These are phyloP conservation scores for Pyrenopolyporus hunteri DNA, from an alignment of 495 filamentous ascomycete species.

Conservation along the genomic window DNA sequence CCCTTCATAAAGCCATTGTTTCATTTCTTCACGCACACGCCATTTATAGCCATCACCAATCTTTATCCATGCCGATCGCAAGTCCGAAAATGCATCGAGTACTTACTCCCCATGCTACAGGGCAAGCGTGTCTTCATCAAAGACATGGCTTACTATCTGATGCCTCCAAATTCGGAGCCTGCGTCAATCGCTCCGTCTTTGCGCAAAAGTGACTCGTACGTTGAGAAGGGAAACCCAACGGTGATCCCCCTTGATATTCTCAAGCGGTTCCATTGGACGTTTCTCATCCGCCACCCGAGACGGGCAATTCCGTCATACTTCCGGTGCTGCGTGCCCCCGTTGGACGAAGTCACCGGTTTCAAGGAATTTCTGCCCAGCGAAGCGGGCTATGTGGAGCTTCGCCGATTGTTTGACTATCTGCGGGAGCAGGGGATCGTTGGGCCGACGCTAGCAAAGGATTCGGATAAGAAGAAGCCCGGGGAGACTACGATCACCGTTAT, in stretches of 20 bases:
- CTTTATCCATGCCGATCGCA: constrained; percentile 6
- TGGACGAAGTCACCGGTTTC: constrained; percentile 82
- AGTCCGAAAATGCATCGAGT: neutral
- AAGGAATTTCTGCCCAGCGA: constrained; percentile 81
- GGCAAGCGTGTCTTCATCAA: constrained; percentile 95
- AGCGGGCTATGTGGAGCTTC: constrained; percentile 88
- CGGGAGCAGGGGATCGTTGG: constrained; percentile 65
- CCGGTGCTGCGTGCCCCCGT: constrained; percentile 92
- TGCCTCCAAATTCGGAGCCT: constrained; percentile 71
- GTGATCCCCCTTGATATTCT: constrained; percentile 75
- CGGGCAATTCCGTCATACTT: constrained; percentile 88
- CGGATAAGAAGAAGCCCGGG: constrained; percentile 31
- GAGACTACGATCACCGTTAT: constrained; percentile 76
- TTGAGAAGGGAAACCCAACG: constrained; percentile 71
- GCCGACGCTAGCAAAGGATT: constrained; percentile 60
- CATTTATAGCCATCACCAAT: neutral
- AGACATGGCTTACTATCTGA: constrained; percentile 89
- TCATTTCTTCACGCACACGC: neutral
- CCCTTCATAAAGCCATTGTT: no score
- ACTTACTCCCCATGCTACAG: constrained; percentile 44
- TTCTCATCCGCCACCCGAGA: constrained; percentile 93
- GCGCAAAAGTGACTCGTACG: constrained; percentile 59
- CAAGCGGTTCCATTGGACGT: constrained; percentile 86
- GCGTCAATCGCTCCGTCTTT: constrained; percentile 79
- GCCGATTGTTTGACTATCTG: constrained; percentile 84